These are phyloP conservation scores for Avena sativa DNA, from an alignment of 176 grass and related monocot species.

Conservation along the genomic window DNA sequence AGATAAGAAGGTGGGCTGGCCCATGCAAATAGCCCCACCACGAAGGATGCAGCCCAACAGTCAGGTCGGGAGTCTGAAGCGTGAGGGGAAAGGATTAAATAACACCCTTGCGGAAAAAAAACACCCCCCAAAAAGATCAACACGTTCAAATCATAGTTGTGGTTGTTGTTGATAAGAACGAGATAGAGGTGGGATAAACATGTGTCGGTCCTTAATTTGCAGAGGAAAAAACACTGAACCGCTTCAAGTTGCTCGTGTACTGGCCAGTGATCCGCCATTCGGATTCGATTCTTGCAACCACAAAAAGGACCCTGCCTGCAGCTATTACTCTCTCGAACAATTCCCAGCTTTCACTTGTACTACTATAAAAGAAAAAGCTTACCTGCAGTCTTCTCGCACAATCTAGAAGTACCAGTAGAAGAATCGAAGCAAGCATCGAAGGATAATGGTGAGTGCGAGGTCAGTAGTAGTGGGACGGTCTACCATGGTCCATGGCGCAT, in stretches of 20 bases:
- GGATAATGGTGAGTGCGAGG: neutral
- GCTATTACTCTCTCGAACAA: neutral
- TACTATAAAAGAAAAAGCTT: neutral
- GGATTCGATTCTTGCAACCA: constrained; percentile 35
- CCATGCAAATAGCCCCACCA: too few species aligned
- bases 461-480: constrained; percentile 43
- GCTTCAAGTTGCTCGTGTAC: neutral
- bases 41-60: too few species aligned
- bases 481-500: neutral
- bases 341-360: neutral
- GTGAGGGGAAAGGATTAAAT: too few species aligned
- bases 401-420: neutral
- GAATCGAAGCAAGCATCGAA: constrained; percentile 16
- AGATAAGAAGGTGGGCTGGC: too few species aligned
- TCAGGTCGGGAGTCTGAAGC: too few species aligned
- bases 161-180: neutral
- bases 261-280: neutral
- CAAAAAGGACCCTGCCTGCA: neutral
- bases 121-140: too few species aligned
- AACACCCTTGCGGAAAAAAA: too few species aligned
- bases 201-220: neutral
- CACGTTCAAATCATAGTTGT: neutral
- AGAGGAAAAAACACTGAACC: too few species aligned
- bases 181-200: neutral
- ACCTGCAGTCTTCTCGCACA: constrained; percentile 1